Evolutionary conservation across 208 protist genomes (phyloP).

Genomic region (Trypanosoma mega): DNA sequence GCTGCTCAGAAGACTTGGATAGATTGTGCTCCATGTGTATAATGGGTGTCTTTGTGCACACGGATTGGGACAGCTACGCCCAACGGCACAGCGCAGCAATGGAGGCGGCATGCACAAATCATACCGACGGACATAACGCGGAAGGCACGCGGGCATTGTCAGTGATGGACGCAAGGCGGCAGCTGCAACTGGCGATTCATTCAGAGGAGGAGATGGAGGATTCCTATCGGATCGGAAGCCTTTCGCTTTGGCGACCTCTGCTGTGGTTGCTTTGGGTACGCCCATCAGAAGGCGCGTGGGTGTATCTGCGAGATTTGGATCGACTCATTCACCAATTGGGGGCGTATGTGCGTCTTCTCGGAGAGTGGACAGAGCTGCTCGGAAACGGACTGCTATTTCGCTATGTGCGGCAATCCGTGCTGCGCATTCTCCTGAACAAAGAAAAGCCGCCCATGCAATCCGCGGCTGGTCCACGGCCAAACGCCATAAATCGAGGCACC

Average conservation of each 20-base stretch:
- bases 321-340: slow-evolving; percentile 21
- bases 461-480: background rate
- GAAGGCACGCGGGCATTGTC: too few species aligned
- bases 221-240: slow-evolving; percentile 6
- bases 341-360: slow-evolving; percentile 18
- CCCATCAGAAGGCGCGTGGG: background rate
- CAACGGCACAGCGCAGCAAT: too few species aligned
- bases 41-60: too few species aligned
- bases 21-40: slow-evolving; percentile 8
- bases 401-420: slow-evolving; percentile 3
- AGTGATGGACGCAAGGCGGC: too few species aligned
- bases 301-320: slow-evolving; percentile 25
- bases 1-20: slow-evolving; percentile 13
- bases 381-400: slow-evolving; percentile 19
- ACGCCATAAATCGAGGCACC: too few species aligned
- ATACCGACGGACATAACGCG: too few species aligned
- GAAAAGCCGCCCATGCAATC: slow-evolving; percentile 6
- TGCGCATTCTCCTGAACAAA: slow-evolving; percentile 27
- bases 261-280: slow-evolving; percentile 8
- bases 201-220: too few species aligned
- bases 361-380: slow-evolving; percentile 20
- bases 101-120: too few species aligned
- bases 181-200: too few species aligned
- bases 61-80: too few species aligned
- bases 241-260: slow-evolving; percentile 17